These are phyloP conservation scores for Areca catechu DNA, from an alignment of 176 grass and related monocot species.

Conservation along the genomic window DNA sequence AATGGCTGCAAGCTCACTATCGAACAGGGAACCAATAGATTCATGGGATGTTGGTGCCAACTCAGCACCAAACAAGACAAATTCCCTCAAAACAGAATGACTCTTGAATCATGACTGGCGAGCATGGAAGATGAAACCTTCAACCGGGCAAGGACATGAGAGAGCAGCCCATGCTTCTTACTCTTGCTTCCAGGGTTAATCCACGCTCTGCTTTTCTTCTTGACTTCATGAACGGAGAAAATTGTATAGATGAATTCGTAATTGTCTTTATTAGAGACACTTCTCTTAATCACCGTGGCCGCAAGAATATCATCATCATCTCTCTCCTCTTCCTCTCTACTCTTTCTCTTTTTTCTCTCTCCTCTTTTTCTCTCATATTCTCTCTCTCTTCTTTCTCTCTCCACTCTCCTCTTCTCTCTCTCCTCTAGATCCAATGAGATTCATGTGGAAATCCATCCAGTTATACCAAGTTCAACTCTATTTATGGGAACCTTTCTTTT, in stretches of 20 bases:
- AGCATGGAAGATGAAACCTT: constrained; percentile 36
- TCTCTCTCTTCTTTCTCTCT: no score
- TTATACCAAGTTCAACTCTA: no score
- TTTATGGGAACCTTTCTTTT: no score
- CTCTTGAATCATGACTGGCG: constrained; percentile 29
- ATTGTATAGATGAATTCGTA: constrained; percentile 59
- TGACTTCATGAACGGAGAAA: constrained; percentile 56
- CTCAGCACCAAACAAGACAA: constrained; percentile 73
- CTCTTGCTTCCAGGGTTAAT: constrained; percentile 52
- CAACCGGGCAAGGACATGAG: constrained; percentile 53
- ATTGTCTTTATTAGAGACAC: constrained; percentile 29
- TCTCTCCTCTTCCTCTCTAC: no score
- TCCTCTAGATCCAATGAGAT: no score
- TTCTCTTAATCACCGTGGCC: constrained; percentile 51
- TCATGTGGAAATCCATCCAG: no score
- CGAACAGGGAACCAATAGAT: constrained; percentile 33
- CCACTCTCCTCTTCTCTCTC: no score
- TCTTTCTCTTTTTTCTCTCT: no score
- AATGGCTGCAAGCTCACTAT: constrained; percentile 63
- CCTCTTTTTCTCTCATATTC: no score
- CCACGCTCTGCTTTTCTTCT: constrained; percentile 53
- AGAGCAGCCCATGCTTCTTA: constrained; percentile 66
- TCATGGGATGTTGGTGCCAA: constrained; percentile 29
- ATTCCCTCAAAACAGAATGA: constrained; percentile 44
- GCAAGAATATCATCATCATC: constrained; percentile 77